A percentile compares a stretch with the other conserved stretches of the same genome.
Evolutionary conservation across 148 eudicot species (phyloP).

Genomic region (Camellia sinensis): DNA sequence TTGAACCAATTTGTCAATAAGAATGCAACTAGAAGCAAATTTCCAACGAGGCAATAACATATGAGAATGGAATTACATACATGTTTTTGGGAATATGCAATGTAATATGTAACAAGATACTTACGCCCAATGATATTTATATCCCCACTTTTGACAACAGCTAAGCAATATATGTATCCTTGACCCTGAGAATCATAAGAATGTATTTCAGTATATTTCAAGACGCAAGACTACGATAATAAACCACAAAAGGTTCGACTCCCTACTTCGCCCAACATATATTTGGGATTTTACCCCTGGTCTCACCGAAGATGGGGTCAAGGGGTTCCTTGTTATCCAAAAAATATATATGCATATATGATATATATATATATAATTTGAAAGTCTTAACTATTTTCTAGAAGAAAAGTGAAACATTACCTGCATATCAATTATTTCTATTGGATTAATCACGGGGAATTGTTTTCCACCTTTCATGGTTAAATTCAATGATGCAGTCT

Average conservation of each 20-base stretch:
- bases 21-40: background rate
- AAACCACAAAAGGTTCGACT: background rate
- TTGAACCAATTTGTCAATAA: background rate
- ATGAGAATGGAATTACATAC: background rate
- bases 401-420: slow-evolving; percentile 24
- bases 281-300: too few species aligned
- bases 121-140: slow-evolving; percentile 62
- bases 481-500: slow-evolving; percentile 47
- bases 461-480: slow-evolving; percentile 69
- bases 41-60: background rate
- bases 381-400: background rate
- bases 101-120: slow-evolving; percentile 13
- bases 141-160: slow-evolving; percentile 53
- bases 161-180: slow-evolving; percentile 52
- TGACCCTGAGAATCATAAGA: slow-evolving; percentile 31
- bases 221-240: background rate
- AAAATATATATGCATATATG: too few species aligned
- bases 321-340: too few species aligned
- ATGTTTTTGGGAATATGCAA: background rate
- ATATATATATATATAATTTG: too few species aligned
- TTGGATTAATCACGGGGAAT: slow-evolving; percentile 40
- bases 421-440: slow-evolving; percentile 17
- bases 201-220: slow-evolving; percentile 11
- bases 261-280: too few species aligned
- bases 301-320: too few species aligned